Conservation (phyloP, 164 flowering plant species). For the Euptelea pleiosperma region DNA sequence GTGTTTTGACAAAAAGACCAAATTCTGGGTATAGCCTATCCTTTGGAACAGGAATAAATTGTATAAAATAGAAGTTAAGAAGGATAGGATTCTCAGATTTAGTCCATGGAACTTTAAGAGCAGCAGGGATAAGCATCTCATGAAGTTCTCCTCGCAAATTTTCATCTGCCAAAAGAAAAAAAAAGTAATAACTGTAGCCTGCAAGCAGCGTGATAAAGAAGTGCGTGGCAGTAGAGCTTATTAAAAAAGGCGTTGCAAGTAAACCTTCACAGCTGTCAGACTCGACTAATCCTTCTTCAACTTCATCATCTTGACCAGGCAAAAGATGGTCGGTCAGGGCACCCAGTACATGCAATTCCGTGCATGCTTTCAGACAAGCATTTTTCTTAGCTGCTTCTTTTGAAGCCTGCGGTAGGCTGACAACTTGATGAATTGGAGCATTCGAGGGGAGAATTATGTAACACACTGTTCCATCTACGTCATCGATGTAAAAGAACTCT, state of each 20-base stretch:
- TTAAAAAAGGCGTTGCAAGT: not conserved
- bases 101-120: conserved; percentile 55
- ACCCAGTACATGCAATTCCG: conserved; percentile 70
- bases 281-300: conserved; percentile 34
- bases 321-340: conserved; percentile 69
- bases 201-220: conserved; percentile 4
- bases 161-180: conserved; percentile 45
- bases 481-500: conserved; percentile 63
- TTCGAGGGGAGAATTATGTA: conserved; percentile 68
- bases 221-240: not conserved
- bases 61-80: conserved; percentile 53
- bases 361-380: conserved; percentile 84
- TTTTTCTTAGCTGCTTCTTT: conserved; percentile 72
- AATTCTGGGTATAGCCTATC: conserved; percentile 74
- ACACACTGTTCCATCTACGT: conserved; percentile 61
- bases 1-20: conserved; percentile 68
- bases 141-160: conserved; percentile 54
- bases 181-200: not conserved
- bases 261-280: conserved; percentile 49
- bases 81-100: conserved; percentile 23
- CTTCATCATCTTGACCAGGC: conserved; percentile 45
- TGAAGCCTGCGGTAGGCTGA: conserved; percentile 57
- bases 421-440: conserved; percentile 69
- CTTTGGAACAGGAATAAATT: conserved; percentile 56
- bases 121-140: conserved; percentile 82